Base-by-base conservation (phyloP, 169 alveolate species). In the Theileria equi region DNA sequence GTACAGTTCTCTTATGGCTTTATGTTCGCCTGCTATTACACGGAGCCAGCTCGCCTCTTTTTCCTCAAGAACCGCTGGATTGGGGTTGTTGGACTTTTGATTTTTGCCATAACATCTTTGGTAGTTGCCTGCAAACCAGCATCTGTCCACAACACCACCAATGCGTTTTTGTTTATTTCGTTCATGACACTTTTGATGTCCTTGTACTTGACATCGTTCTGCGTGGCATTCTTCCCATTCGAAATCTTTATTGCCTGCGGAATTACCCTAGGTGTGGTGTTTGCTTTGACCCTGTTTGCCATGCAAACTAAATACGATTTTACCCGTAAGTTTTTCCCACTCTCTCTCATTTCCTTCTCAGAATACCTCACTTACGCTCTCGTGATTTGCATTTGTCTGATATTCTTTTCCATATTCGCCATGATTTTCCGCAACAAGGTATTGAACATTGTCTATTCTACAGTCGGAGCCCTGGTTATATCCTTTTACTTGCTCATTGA, bases 401-500 rank as follows among this genome's bases (percentile, higher is more conserved):
- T 65, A 5, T 17, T 52, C 16, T 17, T 57, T 32, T 38, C 48
- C 35, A 25, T 71, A 6, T 0, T 71, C 61, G 21, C 43, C 0
- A 41, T 55, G 47, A 7, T 61, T 40, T 47, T 34, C 65, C 60
- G 58, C 43, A 32, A 25, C 48, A 11, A 19, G 55, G 32, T 54
- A 25, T 35, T 38, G 31, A 38, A 34, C 13, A 60, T 71, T 16
- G 25, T 45, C 21, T 73, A 73, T 48, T 28, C 59, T 10, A 82
- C 82, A 16, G 21, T 89, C 10, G 92, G 91, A 16, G 94, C 93
- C 8, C 52, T 88, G 64, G 25, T 92, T n/a, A 83, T 91, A 59
- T 88, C 94, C 43, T 48, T 93, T 53, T 91, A 91, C 52, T 72
- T 95, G 40, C 88, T 95, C 58, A 89, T 90, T 61, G 96, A 92